Percentiles rank a stretch among this genome's conserved stretches.
phyloP scores from a whole-genome alignment of 2,329 filamentous ascomycete genomes.

The Colletotrichum ledebouriae region DNA sequence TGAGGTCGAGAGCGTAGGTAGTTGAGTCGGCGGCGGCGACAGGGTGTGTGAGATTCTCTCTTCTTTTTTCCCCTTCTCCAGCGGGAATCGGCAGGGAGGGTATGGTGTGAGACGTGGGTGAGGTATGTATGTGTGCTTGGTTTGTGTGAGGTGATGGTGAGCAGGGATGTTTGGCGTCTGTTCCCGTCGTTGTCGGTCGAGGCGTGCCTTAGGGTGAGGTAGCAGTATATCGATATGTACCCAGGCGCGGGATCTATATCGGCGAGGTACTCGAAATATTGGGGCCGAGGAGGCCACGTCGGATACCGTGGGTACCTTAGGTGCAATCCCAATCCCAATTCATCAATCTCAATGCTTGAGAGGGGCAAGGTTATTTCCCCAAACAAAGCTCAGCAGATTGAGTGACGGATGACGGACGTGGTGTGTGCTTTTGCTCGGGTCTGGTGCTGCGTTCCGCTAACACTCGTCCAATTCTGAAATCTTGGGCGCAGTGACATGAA shows the following conservation, averaged over 20 bases:
- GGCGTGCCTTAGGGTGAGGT: conserved; percentile 13
- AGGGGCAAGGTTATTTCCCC: conserved; percentile 22
- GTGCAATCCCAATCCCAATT: conserved; percentile 20
- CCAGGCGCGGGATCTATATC: conserved; percentile 9
- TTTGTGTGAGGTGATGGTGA: conserved; percentile 40
- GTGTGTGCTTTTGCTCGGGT: background rate
- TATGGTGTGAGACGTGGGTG: conserved; percentile 23
- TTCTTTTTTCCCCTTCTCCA: conserved; percentile 23
- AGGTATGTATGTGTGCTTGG: conserved; percentile 10
- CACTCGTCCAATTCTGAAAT: background rate
- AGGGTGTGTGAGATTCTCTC: conserved; percentile 29
- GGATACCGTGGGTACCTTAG: no score
- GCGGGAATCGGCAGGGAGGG: conserved; percentile 39
- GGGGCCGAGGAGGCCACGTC: background rate
- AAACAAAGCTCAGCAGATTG: conserved; percentile 34
- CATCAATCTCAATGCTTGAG: conserved; percentile 22
- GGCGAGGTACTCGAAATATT: background rate
- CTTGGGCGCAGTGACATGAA: conserved; percentile 15
- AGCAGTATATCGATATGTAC: conserved; percentile 12
- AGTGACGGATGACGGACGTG: conserved; percentile 19
- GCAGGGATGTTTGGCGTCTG: conserved; percentile 36
- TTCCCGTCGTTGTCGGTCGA: conserved; percentile 8
- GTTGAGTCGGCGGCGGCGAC: conserved; percentile 32
- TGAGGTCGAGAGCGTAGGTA: conserved; percentile 40
- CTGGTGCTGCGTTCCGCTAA: background rate